Evolutionary conservation across 2,329 filamentous ascomycete genomes (phyloP).

Genomic region (Penicillium glabrum): DNA sequence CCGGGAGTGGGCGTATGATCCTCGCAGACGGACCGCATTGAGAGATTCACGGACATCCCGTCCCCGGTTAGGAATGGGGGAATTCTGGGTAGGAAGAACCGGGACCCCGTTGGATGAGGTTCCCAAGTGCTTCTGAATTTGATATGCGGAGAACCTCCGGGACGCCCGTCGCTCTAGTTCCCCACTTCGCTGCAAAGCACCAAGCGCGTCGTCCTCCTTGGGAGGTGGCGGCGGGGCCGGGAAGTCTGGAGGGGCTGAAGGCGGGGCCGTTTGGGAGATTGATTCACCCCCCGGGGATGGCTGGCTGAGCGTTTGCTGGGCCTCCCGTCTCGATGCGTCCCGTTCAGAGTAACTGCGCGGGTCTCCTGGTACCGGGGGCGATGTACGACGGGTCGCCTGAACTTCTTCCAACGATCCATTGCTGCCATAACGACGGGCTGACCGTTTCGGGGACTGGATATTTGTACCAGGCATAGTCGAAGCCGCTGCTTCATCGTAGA

Average conservation of each 20-base stretch:
- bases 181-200: constrained; percentile 85
- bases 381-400: constrained; percentile 25
- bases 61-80: constrained; percentile 71
- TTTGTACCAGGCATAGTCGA: constrained; percentile 21
- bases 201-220: constrained; percentile 84
- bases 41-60: constrained; percentile 76
- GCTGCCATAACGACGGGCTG: constrained; percentile 39
- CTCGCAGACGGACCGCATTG: constrained; percentile 65
- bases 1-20: constrained; percentile 54
- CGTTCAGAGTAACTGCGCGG: constrained; percentile 37
- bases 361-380: constrained; percentile 29
- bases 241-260: constrained; percentile 26
- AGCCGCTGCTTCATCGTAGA: constrained; percentile 41
- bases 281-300: constrained; percentile 65
- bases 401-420: constrained; percentile 41
- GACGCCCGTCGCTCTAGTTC: constrained; percentile 92
- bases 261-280: constrained; percentile 26
- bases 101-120: constrained; percentile 78
- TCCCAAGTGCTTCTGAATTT: constrained; percentile 92
- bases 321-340: constrained; percentile 40
- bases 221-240: constrained; percentile 72
- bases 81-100: constrained; percentile 64
- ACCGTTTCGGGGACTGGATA: constrained; percentile 34
- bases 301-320: constrained; percentile 46
- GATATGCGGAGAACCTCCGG: constrained; percentile 90